phyloP scores from a whole-genome alignment of 2,329 filamentous ascomycete genomes.

The Endothia cerciana region DNA sequence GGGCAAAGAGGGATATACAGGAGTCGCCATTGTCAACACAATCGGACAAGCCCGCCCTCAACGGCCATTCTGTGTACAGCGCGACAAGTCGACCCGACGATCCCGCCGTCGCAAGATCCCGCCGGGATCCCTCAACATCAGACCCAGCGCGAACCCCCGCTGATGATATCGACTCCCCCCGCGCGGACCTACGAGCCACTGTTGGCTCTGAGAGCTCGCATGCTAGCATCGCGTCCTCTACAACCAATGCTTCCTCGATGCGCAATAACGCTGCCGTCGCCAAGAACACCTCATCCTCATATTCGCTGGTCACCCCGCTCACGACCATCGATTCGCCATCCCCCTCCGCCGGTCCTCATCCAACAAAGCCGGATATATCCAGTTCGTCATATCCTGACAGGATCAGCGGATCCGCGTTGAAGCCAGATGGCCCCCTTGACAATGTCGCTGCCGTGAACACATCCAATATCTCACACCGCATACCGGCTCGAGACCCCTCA shows the following conservation, averaged over 20 bases:
- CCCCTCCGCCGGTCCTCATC: conserved; percentile 50
- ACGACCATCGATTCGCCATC: conserved; percentile 58
- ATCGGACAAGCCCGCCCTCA: conserved; percentile 30
- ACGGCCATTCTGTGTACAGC: conserved; percentile 34
- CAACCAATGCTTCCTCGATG: conserved; percentile 60
- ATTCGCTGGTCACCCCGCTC: conserved; percentile 55
- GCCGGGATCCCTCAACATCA: conserved; percentile 40
- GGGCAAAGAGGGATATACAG: conserved; percentile 55
- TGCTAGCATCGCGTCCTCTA: conserved; percentile 71
- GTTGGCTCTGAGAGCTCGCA: conserved; percentile 74
- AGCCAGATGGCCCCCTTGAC: conserved; percentile 35
- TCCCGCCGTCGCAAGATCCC: conserved; percentile 41
- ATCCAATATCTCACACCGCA: conserved; percentile 44
- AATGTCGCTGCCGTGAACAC: conserved; percentile 40
- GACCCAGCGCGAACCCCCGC: conserved; percentile 43
- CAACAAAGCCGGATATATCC: conserved; percentile 59
- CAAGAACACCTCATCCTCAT: conserved; percentile 40
- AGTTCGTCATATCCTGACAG: conserved; percentile 51
- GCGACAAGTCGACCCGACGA: conserved; percentile 28
- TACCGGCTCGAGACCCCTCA: conserved; percentile 60
- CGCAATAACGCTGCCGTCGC: conserved; percentile 46
- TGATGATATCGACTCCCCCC: conserved; percentile 62
- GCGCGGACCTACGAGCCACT: conserved; percentile 71
- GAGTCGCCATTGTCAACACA: conserved; percentile 35
- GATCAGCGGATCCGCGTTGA: conserved; percentile 38